These are phyloP conservation scores for Hypoxylon sp. DNA, from an alignment of 2,329 filamentous ascomycete genomes.

Conservation along the genomic window DNA sequence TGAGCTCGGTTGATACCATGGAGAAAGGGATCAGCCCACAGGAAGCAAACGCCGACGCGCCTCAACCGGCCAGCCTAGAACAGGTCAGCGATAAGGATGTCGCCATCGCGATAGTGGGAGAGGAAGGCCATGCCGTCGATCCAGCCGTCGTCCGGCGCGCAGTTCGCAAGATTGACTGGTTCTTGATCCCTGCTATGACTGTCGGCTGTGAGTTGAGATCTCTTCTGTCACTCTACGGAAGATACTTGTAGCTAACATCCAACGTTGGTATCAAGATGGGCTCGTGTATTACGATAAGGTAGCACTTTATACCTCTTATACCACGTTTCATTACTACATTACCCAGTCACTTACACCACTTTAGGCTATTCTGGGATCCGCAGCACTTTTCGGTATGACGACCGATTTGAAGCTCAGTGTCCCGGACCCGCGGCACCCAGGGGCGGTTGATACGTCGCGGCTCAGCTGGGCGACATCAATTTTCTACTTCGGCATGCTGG, in stretches of 20 bases:
- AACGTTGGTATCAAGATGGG: slow-evolving; percentile 61
- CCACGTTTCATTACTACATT: background rate
- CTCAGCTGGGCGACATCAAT: slow-evolving; percentile 83
- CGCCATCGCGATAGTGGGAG: slow-evolving; percentile 72
- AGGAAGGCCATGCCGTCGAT: slow-evolving; percentile 68
- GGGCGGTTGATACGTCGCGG: slow-evolving; percentile 74
- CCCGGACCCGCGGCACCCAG: slow-evolving; percentile 62
- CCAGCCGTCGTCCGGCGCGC: slow-evolving; percentile 68
- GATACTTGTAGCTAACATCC: slow-evolving; percentile 1
- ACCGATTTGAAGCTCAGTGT: slow-evolving; percentile 73
- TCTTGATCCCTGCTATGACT: slow-evolving; percentile 77
- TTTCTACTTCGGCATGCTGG: slow-evolving; percentile 86
- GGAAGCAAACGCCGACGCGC: slow-evolving; percentile 12
- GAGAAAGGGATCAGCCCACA: slow-evolving; percentile 27
- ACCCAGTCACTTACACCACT: background rate
- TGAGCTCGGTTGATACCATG: slow-evolving; percentile 18
- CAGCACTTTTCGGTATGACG: slow-evolving; percentile 83
- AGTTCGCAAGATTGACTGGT: slow-evolving; percentile 76
- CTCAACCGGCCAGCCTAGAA: slow-evolving; percentile 1
- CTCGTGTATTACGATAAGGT: slow-evolving; percentile 80
- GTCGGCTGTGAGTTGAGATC: slow-evolving; percentile 59
- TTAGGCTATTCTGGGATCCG: slow-evolving; percentile 79
- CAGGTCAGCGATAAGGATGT: slow-evolving; percentile 63
- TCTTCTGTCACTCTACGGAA: background rate
- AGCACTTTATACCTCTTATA: slow-evolving; percentile 5